Evolutionary conservation across 2,329 filamentous ascomycete genomes (phyloP), one percentile per base, ranked within the genome.

Genomic region (Sclerotinia nivalis): DNA sequence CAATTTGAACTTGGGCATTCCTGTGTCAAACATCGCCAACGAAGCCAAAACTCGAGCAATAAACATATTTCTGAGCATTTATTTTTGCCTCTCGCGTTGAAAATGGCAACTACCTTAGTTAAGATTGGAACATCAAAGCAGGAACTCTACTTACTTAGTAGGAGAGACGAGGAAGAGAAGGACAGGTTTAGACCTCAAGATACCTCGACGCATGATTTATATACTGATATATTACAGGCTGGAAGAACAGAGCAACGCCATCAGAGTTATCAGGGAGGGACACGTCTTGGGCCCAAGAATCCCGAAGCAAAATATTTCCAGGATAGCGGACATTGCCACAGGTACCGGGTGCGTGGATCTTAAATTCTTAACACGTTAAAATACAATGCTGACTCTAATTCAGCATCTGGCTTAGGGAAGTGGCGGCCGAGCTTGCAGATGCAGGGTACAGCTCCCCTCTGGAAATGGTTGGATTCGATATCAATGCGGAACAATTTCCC

Each of bases 141-240:
- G 28, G 59, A 62, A 62, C 28, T 34, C 7, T 62, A 62, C 43
- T n/a, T 62, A 8, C 10, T 62, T 28, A 62, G 20, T 62, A 62
- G 28, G 31, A 62, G 59, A 62, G 59, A 62, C 7, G 43, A 62
- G 43, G 28, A 34, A 34, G 43, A 62, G 20, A 62, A 31, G 22
- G 43, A 62, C 25, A 62, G 59, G 59, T 62, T 13, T n/a, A 28
- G 6, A 34, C 20, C 43, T n/a, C 59, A 15, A 10, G 59, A 34
- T 34, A n/a, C 0, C 28, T n/a, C 4, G 20, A 37, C 3, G 25
- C 20, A 1, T 25, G 15, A 6, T 22, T 12, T 49, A 1, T 10
- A 13, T 62, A 31, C 43, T 49, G 22, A 62, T 8, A 34, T n/a
- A 20, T 31, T 22, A 5, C 20, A 62, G 59, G 43, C 43, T 62